phyloP scores from a whole-genome alignment of 805 yeast species.

The Cyberlindnera xishuangbannaensis region DNA sequence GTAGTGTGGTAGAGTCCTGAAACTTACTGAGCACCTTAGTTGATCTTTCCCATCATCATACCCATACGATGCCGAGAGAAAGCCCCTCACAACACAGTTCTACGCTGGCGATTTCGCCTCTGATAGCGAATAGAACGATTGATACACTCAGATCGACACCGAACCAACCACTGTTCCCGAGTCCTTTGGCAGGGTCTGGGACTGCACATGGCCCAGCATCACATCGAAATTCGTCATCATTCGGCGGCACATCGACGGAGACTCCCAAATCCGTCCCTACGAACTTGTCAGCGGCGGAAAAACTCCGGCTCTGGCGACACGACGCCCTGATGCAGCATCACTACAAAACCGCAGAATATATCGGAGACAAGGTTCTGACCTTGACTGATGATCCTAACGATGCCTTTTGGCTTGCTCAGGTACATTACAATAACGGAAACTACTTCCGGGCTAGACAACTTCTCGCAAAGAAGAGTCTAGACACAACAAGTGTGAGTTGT shows the following conservation, averaged over 20 bases:
- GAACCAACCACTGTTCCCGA: slow-evolving; percentile 33
- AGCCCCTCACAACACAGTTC: slow-evolving; percentile 61
- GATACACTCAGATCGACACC: slow-evolving; percentile 44
- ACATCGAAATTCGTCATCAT: slow-evolving; percentile 1
- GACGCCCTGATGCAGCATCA: slow-evolving; percentile 92
- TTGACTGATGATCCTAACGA: slow-evolving; percentile 85
- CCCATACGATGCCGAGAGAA: slow-evolving; percentile 11
- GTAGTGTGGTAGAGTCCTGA: too few relatives aligned
- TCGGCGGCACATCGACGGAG: neutral
- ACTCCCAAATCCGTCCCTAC: neutral
- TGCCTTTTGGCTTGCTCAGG: slow-evolving; percentile 96
- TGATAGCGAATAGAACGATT: slow-evolving; percentile 32
- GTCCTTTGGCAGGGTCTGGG: slow-evolving; percentile 30
- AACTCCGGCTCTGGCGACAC: slow-evolving; percentile 84
- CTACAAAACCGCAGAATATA: slow-evolving; percentile 79
- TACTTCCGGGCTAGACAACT: slow-evolving; percentile 74
- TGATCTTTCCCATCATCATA: too few relatives aligned
- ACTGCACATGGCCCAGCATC: slow-evolving; percentile 3
- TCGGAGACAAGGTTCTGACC: slow-evolving; percentile 85
- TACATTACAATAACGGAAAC: slow-evolving; percentile 68
- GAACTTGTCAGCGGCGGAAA: slow-evolving; percentile 65
- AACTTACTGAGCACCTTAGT: too few relatives aligned
- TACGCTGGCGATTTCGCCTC: slow-evolving; percentile 68
- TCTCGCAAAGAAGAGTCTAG: slow-evolving; percentile 51
- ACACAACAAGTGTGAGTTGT: slow-evolving; percentile 59